These are phyloP conservation scores for Scolecobasidium constrictum DNA, from an alignment of 2,329 filamentous ascomycete species.

Conservation along the genomic window DNA sequence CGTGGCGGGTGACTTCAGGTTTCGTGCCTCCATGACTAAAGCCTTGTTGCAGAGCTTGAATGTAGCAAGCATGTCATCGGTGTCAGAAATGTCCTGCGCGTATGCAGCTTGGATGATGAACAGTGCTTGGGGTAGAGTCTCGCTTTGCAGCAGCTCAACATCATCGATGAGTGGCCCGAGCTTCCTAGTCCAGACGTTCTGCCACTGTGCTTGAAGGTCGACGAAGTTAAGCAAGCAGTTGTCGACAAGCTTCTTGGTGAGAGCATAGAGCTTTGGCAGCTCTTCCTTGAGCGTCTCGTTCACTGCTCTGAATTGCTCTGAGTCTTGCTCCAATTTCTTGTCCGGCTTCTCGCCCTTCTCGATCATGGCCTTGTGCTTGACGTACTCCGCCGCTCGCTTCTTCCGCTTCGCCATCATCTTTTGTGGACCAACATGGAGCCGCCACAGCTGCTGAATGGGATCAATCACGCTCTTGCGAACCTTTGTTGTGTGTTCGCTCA, in stretches of 20 bases:
- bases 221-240: constrained; percentile 76
- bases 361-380: constrained; percentile 66
- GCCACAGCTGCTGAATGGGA: constrained; percentile 68
- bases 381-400: constrained; percentile 84
- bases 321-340: constrained; percentile 70
- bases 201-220: constrained; percentile 76
- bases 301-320: constrained; percentile 80
- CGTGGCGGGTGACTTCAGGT: constrained; percentile 46
- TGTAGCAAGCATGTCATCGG: neutral
- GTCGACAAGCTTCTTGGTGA: constrained; percentile 77
- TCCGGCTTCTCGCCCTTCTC: constrained; percentile 78
- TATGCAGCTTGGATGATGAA: constrained; percentile 1
- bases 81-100: neutral
- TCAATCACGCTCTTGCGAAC: constrained; percentile 59
- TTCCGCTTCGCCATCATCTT: constrained; percentile 89
- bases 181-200: constrained; percentile 72
- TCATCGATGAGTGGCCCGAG: constrained; percentile 63
- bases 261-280: constrained; percentile 67
- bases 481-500: constrained; percentile 66
- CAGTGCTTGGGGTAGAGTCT: constrained; percentile 10
- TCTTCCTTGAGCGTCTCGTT: constrained; percentile 92
- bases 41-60: constrained; percentile 28
- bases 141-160: constrained; percentile 28
- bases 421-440: constrained; percentile 72
- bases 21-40: constrained; percentile 46